Base-by-base conservation (phyloP, 805 yeast species). In the Yamadazyma olivae region DNA sequence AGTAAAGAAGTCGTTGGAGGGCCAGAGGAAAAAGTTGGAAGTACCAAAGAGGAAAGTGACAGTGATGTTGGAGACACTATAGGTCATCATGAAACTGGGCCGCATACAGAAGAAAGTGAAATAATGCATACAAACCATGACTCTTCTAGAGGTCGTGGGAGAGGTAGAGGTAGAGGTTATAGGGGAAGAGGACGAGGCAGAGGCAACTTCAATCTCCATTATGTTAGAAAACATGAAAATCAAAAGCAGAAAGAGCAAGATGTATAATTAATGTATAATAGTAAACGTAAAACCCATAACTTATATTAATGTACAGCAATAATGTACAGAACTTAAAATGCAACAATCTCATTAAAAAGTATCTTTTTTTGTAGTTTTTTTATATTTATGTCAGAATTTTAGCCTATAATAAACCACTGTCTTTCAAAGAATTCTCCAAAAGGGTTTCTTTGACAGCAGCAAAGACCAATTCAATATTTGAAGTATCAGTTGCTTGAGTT, bases 401-500 rank as follows among this genome's bases (percentile, higher is more conserved):
- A 5, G 2, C 9, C 47, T 45, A 78, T 44, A 83, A 63, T 30
- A 85, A 71, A 20, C 93, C 93, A 35, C 87, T 79, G 49, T 83
- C 91, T 54, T 79, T 79, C 46, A 85, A 70, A 14, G 84, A 70
- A 53, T 84, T 85, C 47, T 84, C 88, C 53, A 86, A 68, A 32
- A 85, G 79, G 3, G 89, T 83, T 54, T 85, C 93, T 50, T 79
- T 81, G 25, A 85, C 86, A 6, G 91, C 90, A 9, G 88, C 89
- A 62, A 85, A 82, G 5, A 89, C 96, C 50, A 88, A 64, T 52
- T 83, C 79, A 43, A 90, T 88, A 59, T 89, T 89, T 19, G 87
- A 79, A 5, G 96, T 89, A 56, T 89, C 96, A 0, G 96, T 89
- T 0, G 96, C 96, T 59, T 89, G 96, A 3, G 97, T 89, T 17